phyloP scores from a whole-genome alignment of 1,139 yeast species.

The Yamadazyma blattariae region DNA sequence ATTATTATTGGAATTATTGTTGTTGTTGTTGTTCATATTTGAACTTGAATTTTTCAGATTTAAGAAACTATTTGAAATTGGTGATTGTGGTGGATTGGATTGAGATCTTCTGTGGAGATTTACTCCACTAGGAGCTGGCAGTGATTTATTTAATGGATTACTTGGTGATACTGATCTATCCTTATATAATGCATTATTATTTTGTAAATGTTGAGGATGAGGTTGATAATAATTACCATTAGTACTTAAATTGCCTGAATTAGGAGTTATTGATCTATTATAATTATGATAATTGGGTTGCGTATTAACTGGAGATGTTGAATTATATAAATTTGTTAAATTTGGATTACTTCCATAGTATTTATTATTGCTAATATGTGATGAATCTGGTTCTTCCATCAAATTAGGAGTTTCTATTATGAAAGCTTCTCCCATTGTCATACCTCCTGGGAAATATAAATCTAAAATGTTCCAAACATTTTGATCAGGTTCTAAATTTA shows the following conservation, averaged over 20 bases:
- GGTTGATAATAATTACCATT: conserved; percentile 20
- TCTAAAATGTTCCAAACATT: conserved; percentile 60
- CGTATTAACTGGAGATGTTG: conserved; percentile 12
- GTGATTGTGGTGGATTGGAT: conserved; percentile 34
- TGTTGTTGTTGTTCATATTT: conserved; percentile 18
- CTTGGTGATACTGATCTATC: conserved; percentile 34
- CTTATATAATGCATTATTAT: conserved; percentile 16
- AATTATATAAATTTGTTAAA: conserved; percentile 4
- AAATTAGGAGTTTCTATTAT: conserved; percentile 48
- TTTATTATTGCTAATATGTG: neutral
- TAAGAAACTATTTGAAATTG: conserved; percentile 9
- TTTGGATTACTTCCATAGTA: conserved; percentile 4
- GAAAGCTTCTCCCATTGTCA: conserved; percentile 67
- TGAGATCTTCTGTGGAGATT: conserved; percentile 30
- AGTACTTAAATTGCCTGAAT: conserved; percentile 9
- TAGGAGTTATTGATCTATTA: conserved; percentile 15
- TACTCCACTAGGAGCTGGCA: conserved; percentile 15
- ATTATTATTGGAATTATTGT: conserved; percentile 17
- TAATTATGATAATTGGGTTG: conserved; percentile 6
- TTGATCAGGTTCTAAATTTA: conserved; percentile 62
- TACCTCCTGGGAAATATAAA: conserved; percentile 61
- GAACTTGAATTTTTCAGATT: neutral
- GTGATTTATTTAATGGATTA: conserved; percentile 9
- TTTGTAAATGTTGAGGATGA: conserved; percentile 21
- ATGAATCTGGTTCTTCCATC: conserved; percentile 6